phyloP scores from a whole-genome alignment of 192 early-diverging fungal species.

The Cladochytrium replicatum region DNA sequence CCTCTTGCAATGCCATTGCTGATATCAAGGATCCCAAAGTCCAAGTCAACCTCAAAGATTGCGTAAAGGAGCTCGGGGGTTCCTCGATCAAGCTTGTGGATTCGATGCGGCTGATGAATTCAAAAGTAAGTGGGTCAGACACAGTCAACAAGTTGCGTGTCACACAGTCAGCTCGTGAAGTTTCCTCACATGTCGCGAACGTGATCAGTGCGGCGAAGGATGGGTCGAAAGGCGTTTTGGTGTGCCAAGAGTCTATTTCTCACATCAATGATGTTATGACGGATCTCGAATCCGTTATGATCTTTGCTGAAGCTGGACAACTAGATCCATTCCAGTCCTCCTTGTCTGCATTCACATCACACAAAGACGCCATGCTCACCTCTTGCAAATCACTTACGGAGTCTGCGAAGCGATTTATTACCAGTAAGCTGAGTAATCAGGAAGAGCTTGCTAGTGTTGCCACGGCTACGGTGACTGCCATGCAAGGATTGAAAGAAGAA shows the following conservation, averaged over 20 bases:
- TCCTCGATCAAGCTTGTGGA: constrained; percentile 32
- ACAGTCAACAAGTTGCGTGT: constrained; percentile 24
- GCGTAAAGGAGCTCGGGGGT: constrained; percentile 25
- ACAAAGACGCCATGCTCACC: constrained; percentile 39
- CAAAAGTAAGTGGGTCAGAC: constrained; percentile 31
- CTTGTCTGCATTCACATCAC: constrained; percentile 33
- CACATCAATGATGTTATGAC: constrained; percentile 26
- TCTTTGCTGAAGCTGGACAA: constrained; percentile 46
- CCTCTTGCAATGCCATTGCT: constrained; percentile 12
- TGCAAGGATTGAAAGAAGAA: constrained; percentile 19
- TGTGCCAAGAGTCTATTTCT: constrained; percentile 26
- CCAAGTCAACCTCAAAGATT: constrained; percentile 1
- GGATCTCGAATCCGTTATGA: constrained; percentile 38
- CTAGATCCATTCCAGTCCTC: constrained; percentile 37
- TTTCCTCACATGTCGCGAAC: constrained; percentile 18
- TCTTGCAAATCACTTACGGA: constrained; percentile 35
- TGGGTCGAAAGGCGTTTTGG: constrained; percentile 25
- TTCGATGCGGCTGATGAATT: constrained; percentile 28
- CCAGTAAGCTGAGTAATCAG: constrained; percentile 24
- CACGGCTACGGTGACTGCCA: constrained; percentile 10
- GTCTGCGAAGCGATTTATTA: constrained; percentile 30
- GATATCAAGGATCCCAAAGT: constrained; percentile 24
- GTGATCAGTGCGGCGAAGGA: constrained; percentile 31
- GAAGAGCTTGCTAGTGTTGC: constrained; percentile 29
- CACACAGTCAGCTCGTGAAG: constrained; percentile 29